Conservation (phyloP, 345 rosid genomes). For the Salix udensis region DNA sequence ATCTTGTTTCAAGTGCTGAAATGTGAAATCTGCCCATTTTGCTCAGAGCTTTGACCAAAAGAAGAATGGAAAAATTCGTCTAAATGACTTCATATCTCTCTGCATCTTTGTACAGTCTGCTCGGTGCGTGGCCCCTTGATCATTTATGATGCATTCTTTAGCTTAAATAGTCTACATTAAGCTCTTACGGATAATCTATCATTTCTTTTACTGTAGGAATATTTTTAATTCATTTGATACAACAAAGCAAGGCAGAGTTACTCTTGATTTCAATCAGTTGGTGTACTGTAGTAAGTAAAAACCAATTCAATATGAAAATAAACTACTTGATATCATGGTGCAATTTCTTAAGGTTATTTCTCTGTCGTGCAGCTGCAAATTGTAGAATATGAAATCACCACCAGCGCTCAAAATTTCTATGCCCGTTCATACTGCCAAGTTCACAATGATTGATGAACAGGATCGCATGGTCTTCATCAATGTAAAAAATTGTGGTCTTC, state of each 20-base stretch:
- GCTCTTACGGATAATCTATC: not conserved
- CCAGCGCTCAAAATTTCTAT: not conserved
- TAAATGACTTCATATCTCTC: slow-evolving; percentile 67
- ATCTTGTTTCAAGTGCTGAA: not conserved
- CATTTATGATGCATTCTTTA: not conserved
- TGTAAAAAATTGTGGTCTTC: not conserved
- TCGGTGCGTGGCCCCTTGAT: slow-evolving; percentile 32
- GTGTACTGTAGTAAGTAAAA: slow-evolving; percentile 58
- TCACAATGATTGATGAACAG: not conserved
- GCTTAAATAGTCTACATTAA: not conserved
- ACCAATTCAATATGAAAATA: not conserved
- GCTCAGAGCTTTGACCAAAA: slow-evolving; percentile 60
- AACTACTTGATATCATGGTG: not conserved
- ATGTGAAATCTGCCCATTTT: slow-evolving; percentile 2
- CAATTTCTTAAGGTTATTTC: not conserved
- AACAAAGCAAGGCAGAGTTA: slow-evolving; percentile 63
- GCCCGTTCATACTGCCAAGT: not conserved
- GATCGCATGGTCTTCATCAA: not conserved
- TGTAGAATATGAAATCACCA: slow-evolving; percentile 50
- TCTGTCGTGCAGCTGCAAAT: slow-evolving; percentile 49
- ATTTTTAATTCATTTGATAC: slow-evolving; percentile 64
- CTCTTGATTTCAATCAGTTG: slow-evolving; percentile 65
- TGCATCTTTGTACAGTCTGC: slow-evolving; percentile 69
- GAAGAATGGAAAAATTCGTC: slow-evolving; percentile 55
- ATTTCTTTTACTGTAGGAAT: slow-evolving; percentile 38